Evolutionary conservation across 2,329 filamentous ascomycete genomes (phyloP).

Genomic region (Microsporum ferrugineum): DNA sequence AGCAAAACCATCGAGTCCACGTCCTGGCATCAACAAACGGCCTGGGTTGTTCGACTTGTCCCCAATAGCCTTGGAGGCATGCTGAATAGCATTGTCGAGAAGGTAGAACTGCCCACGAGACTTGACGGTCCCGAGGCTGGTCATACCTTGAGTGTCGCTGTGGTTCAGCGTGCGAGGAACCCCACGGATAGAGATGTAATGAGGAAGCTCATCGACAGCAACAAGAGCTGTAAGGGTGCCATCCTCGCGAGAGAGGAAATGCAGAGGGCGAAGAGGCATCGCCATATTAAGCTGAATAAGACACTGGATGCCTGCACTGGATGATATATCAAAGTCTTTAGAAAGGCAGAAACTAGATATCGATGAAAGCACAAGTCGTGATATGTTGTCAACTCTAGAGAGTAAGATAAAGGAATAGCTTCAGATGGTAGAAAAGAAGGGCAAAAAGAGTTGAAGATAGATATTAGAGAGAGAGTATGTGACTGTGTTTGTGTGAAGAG

Average conservation of each 20-base stretch:
- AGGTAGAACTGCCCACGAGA: slow-evolving; percentile 26
- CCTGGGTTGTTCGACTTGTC: neutral
- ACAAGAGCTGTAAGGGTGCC: slow-evolving; percentile 34
- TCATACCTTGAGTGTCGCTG: slow-evolving; percentile 34
- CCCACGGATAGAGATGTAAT: slow-evolving; percentile 26
- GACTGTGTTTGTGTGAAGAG: neutral
- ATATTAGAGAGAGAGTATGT: neutral
- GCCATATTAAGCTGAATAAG: neutral
- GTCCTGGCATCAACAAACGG: neutral
- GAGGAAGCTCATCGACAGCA: slow-evolving; percentile 36
- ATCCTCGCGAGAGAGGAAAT: slow-evolving; percentile 34
- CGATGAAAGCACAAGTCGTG: neutral
- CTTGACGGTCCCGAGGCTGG: slow-evolving; percentile 27
- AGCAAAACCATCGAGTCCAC: neutral
- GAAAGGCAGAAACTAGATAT: slow-evolving; percentile 6
- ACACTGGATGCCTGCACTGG: neutral
- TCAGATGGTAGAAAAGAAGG: slow-evolving; percentile 1
- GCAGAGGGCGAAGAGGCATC: slow-evolving; percentile 26
- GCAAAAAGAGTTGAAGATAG: slow-evolving; percentile 1
- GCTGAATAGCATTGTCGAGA: slow-evolving; percentile 21
- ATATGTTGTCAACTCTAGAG: slow-evolving; percentile 3
- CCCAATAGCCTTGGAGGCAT: neutral
- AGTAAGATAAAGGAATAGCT: neutral
- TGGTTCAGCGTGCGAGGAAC: slow-evolving; percentile 27
- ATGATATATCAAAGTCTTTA: neutral